Evolutionary conservation across 2,329 filamentous ascomycete genomes (phyloP).

Genomic region (Microsporum canis): DNA sequence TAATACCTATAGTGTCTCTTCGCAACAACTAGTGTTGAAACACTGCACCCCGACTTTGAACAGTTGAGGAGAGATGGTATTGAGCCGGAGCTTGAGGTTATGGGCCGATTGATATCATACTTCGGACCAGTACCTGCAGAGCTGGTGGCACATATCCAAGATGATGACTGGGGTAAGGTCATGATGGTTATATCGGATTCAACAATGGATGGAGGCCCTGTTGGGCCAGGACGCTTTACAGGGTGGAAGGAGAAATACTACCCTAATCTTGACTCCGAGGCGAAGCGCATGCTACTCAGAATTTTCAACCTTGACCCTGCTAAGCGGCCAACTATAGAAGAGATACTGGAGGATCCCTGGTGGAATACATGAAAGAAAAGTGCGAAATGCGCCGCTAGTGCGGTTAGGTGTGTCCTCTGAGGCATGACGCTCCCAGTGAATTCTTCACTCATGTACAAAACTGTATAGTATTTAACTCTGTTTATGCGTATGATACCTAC

Average conservation of each 20-base stretch:
- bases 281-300: slow-evolving; percentile 19
- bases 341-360: background rate
- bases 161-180: slow-evolving; percentile 18
- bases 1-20: background rate
- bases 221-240: slow-evolving; percentile 2
- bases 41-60: slow-evolving; percentile 13
- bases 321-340: background rate
- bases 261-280: slow-evolving; percentile 21
- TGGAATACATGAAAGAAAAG: background rate
- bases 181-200: slow-evolving; percentile 18
- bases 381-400: no score
- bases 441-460: no score
- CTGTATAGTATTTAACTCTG: no score
- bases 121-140: slow-evolving; percentile 18
- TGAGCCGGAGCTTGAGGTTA: slow-evolving; percentile 20
- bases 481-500: no score
- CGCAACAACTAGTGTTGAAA: background rate
- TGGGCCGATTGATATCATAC: slow-evolving; percentile 19
- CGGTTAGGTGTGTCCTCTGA: no score
- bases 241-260: slow-evolving; percentile 15
- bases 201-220: background rate
- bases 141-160: slow-evolving; percentile 21
- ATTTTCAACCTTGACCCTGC: background rate
- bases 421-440: no score
- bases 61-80: slow-evolving; percentile 16